phyloP scores from a whole-genome alignment of 2,329 filamentous ascomycete genomes.

The Phyllosticta citribraziliensis region DNA sequence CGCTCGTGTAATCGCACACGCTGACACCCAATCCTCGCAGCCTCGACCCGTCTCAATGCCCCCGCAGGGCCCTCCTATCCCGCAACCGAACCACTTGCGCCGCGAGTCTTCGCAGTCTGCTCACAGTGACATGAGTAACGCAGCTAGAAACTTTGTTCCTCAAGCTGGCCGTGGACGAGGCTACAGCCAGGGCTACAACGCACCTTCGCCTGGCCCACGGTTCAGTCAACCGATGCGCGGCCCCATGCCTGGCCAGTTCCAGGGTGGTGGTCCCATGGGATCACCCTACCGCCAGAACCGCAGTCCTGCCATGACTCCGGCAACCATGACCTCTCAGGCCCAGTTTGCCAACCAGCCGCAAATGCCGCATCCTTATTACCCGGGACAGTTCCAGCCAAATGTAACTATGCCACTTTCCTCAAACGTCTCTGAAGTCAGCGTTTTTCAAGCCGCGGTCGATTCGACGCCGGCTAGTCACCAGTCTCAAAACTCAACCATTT shows the following conservation, averaged over 20 bases:
- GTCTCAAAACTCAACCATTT: slow-evolving; percentile 12
- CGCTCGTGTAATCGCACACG: background rate
- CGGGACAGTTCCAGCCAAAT: slow-evolving; percentile 48
- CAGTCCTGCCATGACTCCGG: slow-evolving; percentile 48
- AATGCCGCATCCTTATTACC: slow-evolving; percentile 51
- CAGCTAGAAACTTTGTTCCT: slow-evolving; percentile 31
- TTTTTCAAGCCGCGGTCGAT: slow-evolving; percentile 14
- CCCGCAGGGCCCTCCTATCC: slow-evolving; percentile 29
- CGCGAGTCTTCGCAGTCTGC: slow-evolving; percentile 79
- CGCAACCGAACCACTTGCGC: slow-evolving; percentile 68
- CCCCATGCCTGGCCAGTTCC: slow-evolving; percentile 44
- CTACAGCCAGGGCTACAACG: slow-evolving; percentile 36
- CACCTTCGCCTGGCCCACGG: slow-evolving; percentile 41
- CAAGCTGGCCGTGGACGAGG: slow-evolving; percentile 42
- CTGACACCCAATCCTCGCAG: slow-evolving; percentile 40
- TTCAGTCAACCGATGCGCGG: slow-evolving; percentile 44
- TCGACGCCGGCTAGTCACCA: background rate
- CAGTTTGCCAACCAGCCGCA: slow-evolving; percentile 40
- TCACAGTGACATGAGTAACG: slow-evolving; percentile 63
- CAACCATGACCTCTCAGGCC: slow-evolving; percentile 57
- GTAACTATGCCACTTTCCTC: slow-evolving; percentile 45
- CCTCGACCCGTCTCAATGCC: slow-evolving; percentile 57
- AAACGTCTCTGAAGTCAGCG: slow-evolving; percentile 15
- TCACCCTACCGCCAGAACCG: slow-evolving; percentile 47
- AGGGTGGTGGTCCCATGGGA: slow-evolving; percentile 35